phyloP scores from a whole-genome alignment of 2,329 filamentous ascomycete species.

The Rhynchosporium secalis region DNA sequence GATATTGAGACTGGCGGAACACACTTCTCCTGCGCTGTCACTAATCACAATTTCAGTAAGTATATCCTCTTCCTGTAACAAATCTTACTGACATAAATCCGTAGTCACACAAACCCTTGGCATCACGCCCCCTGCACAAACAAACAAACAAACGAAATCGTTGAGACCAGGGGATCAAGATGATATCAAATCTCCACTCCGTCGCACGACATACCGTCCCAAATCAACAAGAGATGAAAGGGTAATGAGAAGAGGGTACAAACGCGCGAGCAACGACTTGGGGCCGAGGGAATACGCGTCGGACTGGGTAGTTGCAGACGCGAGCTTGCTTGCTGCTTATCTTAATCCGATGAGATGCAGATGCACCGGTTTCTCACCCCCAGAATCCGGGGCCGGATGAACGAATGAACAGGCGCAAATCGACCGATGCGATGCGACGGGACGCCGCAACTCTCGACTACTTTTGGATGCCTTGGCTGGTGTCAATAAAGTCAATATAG shows the following conservation, averaged over 20 bases:
- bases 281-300: constrained; percentile 8
- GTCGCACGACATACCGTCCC: background rate
- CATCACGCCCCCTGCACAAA: background rate
- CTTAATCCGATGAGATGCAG: no score
- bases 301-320: constrained; percentile 15
- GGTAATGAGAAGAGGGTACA: background rate
- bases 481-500: background rate
- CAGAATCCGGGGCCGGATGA: no score
- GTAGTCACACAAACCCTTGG: background rate
- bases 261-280: constrained; percentile 14
- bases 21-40: background rate
- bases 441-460: no score
- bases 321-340: constrained; percentile 4
- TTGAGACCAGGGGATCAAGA: background rate
- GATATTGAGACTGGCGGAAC: background rate
- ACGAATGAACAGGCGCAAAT: no score
- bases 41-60: background rate
- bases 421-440: no score
- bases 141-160: constrained; percentile 1
- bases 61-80: background rate
- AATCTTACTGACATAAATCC: background rate
- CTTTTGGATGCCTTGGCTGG: no score
- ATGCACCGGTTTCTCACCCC: no score
- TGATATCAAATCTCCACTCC: background rate
- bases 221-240: constrained; percentile 2